Percentiles rank a stretch among this genome's conserved stretches.
These are phyloP conservation scores for Solanum lignicaule DNA, from an alignment of 257 asterid species.

Conservation along the genomic window DNA sequence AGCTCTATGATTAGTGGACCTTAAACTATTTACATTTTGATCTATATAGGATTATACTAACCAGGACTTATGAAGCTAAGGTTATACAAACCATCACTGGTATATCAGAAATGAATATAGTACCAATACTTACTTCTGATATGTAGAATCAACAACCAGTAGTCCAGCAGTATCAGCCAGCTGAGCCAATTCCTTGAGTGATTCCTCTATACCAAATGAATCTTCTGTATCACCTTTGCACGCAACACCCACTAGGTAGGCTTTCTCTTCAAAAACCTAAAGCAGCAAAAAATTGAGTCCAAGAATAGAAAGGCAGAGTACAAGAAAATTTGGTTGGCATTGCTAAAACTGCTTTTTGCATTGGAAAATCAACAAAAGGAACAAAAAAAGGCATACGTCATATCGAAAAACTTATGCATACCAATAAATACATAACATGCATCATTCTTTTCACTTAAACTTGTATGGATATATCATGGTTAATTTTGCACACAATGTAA, in stretches of 20 bases:
- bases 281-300: slow-evolving; percentile 1
- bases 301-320: background rate
- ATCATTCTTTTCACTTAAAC: background rate
- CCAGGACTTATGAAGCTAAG: background rate
- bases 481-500: background rate
- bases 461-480: background rate
- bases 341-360: background rate
- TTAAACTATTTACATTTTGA: background rate
- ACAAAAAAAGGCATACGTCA: background rate
- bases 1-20: background rate
- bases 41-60: background rate
- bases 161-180: slow-evolving; percentile 98
- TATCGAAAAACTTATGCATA: background rate
- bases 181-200: slow-evolving; percentile 81
- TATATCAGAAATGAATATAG: background rate
- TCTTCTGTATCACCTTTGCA: slow-evolving; percentile 52
- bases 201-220: slow-evolving; percentile 72
- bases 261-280: slow-evolving; percentile 89
- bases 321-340: background rate
- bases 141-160: slow-evolving; percentile 75
- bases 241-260: slow-evolving; percentile 78
- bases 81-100: background rate
- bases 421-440: background rate
- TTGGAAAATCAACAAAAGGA: background rate
- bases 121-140: slow-evolving; percentile 56